Conservation (phyloP, 176 grass and related monocot species). For the Carex littledalei region DNA sequence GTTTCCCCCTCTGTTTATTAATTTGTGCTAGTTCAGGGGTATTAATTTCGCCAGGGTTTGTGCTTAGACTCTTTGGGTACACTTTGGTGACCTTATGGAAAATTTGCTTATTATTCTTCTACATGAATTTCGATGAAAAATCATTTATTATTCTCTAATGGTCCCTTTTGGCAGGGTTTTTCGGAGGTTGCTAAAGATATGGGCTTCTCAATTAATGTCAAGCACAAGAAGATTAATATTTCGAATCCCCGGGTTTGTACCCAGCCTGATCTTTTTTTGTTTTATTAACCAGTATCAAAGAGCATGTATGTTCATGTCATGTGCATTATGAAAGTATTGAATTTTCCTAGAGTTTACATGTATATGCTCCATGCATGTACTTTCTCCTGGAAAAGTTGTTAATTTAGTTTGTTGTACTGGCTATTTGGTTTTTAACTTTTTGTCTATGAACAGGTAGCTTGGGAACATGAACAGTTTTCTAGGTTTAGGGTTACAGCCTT, state of each 20-base stretch:
- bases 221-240: slow-evolving; percentile 99
- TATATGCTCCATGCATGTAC: neutral
- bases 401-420: too few species aligned
- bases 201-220: slow-evolving; percentile 74
- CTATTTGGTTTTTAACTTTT: neutral
- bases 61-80: neutral
- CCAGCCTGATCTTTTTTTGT: slow-evolving; percentile 12
- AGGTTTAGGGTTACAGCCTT: slow-evolving; percentile 95
- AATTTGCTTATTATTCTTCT: neutral
- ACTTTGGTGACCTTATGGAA: neutral
- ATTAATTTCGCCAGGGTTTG: slow-evolving; percentile 17
- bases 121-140: neutral
- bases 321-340: neutral
- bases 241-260: slow-evolving; percentile 80
- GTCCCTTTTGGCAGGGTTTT: slow-evolving; percentile 60
- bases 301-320: neutral
- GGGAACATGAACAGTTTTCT: slow-evolving; percentile 98
- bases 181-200: slow-evolving; percentile 73
- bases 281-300: slow-evolving; percentile 5
- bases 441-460: slow-evolving; percentile 62
- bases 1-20: neutral
- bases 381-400: neutral
- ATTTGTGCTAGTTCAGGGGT: neutral
- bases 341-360: neutral
- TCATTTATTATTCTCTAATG: neutral